Conservation (phyloP, 2,329 filamentous ascomycete species). For the Blastomyces silverae region DNA sequence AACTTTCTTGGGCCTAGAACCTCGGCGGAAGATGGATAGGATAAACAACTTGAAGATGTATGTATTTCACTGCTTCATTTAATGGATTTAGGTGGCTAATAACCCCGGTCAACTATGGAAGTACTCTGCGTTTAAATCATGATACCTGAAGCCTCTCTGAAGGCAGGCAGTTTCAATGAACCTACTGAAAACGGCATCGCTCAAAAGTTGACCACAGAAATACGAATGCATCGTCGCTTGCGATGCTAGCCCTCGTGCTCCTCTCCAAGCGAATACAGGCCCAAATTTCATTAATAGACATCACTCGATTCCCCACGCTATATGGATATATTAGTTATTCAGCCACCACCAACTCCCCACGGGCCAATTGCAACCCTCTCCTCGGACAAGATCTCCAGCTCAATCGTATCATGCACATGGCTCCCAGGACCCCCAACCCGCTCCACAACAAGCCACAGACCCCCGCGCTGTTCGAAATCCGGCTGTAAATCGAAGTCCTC, state of each 20-base stretch:
- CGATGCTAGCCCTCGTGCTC: neutral
- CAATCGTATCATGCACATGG: conserved; percentile 41
- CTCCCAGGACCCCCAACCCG: conserved; percentile 58
- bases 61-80: too few species aligned
- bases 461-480: conserved; percentile 48
- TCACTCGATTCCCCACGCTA: neutral
- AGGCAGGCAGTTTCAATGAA: neutral
- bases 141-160: neutral
- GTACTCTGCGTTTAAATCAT: too few species aligned
- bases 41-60: too few species aligned
- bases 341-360: conserved; percentile 32
- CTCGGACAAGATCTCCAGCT: conserved; percentile 40
- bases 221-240: neutral
- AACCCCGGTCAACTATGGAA: too few species aligned
- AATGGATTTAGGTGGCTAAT: too few species aligned
- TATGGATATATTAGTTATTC: conserved; percentile 3
- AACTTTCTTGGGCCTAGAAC: too few species aligned
- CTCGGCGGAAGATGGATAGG: too few species aligned
- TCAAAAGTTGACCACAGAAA: neutral
- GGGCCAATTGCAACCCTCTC: conserved; percentile 40
- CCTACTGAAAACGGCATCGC: neutral
- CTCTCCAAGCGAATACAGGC: neutral
- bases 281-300: neutral
- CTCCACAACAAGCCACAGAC: conserved; percentile 76
- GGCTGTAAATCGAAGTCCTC: conserved; percentile 69